These are phyloP conservation scores for Picea sitchensis DNA, from an alignment of 75 land plant species.

Conservation along the genomic window DNA sequence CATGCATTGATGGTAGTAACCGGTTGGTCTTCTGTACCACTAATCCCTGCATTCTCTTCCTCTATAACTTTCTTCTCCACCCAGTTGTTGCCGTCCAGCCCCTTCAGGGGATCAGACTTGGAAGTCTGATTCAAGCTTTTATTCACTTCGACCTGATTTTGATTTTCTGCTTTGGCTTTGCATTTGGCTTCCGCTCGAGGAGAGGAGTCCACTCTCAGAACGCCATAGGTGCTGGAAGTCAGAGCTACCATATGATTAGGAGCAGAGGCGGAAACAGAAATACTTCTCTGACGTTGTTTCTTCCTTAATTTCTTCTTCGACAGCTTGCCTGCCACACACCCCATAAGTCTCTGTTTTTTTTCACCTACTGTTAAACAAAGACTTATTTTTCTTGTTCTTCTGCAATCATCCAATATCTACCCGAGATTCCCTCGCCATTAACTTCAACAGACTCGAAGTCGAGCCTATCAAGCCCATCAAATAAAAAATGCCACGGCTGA, in stretches of 20 bases:
- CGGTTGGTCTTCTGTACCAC: neutral
- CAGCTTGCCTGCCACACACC: slow-evolving; percentile 2
- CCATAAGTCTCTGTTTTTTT: neutral
- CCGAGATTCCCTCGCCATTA: no score
- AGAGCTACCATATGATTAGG: slow-evolving; percentile 30
- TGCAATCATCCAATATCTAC: no score
- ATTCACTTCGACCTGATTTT: neutral
- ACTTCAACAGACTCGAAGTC: no score
- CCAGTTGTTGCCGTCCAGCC: neutral
- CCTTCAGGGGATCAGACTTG: neutral
- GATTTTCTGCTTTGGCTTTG: neutral
- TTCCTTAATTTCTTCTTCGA: neutral
- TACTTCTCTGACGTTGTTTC: neutral
- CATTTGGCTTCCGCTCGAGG: neutral
- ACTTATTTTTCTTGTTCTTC: no score
- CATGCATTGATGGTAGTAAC: slow-evolving; percentile 24
- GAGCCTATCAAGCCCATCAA: no score
- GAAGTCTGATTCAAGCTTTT: neutral
- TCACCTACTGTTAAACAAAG: slow-evolving; percentile 4
- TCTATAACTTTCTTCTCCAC: slow-evolving; percentile 5
- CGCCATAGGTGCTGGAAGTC: slow-evolving; percentile 35
- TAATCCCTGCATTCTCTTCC: neutral
- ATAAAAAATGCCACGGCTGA: no score
- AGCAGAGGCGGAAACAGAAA: slow-evolving; percentile 3
- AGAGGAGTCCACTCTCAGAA: slow-evolving; percentile 15